Conservation (phyloP, 148 eudicot genomes). For the Arbutus unedo region DNA sequence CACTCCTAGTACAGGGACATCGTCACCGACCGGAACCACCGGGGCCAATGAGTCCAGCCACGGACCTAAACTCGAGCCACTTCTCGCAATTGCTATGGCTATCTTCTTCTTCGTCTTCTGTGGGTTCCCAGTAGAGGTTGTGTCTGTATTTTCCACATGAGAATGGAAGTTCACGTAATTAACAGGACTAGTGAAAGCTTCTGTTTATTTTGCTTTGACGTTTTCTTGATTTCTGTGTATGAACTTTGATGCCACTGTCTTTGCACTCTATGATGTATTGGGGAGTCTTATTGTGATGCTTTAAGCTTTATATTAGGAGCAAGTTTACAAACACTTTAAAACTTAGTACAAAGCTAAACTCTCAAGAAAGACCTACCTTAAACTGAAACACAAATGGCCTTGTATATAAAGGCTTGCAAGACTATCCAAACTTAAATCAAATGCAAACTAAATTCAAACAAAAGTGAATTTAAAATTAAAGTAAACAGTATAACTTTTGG, state of each 20-base stretch:
- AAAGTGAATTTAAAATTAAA: too few relatives aligned
- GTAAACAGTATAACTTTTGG: too few relatives aligned
- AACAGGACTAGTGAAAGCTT: neutral
- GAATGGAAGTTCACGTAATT: neutral
- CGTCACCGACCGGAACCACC: neutral
- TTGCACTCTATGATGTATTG: neutral
- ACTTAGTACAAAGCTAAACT: too few relatives aligned
- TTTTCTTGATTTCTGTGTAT: neutral
- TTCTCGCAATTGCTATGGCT: neutral
- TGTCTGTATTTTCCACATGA: neutral
- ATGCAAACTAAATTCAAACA: too few relatives aligned
- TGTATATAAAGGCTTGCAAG: too few relatives aligned
- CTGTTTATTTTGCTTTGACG: neutral
- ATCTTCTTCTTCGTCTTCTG: neutral
- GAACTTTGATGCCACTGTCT: neutral
- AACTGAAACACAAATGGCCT: too few relatives aligned
- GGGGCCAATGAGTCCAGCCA: neutral
- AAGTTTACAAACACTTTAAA: too few relatives aligned
- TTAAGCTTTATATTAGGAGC: neutral
- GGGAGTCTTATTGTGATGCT: neutral
- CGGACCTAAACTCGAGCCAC: neutral
- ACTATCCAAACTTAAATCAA: too few relatives aligned
- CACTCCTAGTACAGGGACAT: neutral
- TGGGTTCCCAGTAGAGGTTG: neutral
- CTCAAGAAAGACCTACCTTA: too few relatives aligned